Percentiles rank a stretch among this genome's conserved stretches.
These are phyloP conservation scores for Hyphopichia buzzinii DNA, from an alignment of 1,139 yeast genomes.

Conservation along the genomic window DNA sequence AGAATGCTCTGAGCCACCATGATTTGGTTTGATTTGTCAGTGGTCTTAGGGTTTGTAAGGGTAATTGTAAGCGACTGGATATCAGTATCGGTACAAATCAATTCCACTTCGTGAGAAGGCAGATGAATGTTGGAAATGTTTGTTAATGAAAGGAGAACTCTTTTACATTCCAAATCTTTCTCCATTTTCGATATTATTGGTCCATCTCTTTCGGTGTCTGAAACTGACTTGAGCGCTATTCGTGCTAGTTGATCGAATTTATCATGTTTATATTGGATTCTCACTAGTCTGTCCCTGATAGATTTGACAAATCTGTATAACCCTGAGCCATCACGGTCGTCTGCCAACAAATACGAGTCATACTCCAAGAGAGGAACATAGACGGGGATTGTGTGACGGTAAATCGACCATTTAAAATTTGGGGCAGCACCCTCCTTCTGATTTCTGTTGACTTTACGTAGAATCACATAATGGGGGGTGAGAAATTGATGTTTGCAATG, in stretches of 20 bases:
- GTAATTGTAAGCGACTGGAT: conserved; percentile 13
- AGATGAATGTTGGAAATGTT: conserved; percentile 1
- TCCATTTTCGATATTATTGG: conserved; percentile 13
- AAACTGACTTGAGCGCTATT: conserved; percentile 10
- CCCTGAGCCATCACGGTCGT: conserved; percentile 4
- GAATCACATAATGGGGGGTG: conserved; percentile 39
- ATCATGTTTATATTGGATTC: conserved; percentile 32
- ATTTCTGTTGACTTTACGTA: conserved; percentile 16
- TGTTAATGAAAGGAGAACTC: conserved; percentile 13
- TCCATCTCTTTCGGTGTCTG: conserved; percentile 8
- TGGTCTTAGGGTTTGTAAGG: conserved; percentile 3
- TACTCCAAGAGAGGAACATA: conserved; percentile 23
- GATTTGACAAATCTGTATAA: conserved; percentile 12
- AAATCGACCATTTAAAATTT: conserved; percentile 25
- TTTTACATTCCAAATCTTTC: conserved; percentile 25
- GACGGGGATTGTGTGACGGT: conserved; percentile 37
- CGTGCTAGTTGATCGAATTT: conserved; percentile 18
- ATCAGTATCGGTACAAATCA: conserved; percentile 17
- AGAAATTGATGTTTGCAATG: conserved; percentile 16
- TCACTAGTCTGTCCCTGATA: conserved; percentile 18
- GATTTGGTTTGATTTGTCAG: conserved; percentile 6
- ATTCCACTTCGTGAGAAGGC: conserved; percentile 13
- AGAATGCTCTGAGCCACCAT: conserved; percentile 15
- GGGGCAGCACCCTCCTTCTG: conserved; percentile 10
- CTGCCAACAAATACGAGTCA: conserved; percentile 9